A percentile compares a stretch with the other conserved stretches of the same genome.
These are phyloP conservation scores for Dactylis glomerata DNA, from an alignment of 176 grass and related monocot genomes.

Conservation along the genomic window DNA sequence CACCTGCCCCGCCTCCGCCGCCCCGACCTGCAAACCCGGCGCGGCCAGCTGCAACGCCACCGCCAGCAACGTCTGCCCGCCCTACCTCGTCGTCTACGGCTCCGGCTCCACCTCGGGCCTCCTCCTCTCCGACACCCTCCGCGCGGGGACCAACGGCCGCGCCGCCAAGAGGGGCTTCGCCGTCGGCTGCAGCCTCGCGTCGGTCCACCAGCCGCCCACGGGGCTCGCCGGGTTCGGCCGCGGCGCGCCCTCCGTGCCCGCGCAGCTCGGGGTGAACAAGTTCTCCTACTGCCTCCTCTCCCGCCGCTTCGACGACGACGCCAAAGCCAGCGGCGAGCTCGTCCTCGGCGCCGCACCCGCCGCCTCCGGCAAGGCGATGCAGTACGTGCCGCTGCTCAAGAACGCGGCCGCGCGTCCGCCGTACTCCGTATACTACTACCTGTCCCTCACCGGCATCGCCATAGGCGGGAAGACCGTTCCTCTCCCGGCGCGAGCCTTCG, in stretches of 20 bases:
- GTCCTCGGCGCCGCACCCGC: constrained; percentile 36
- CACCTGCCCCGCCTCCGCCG: constrained; percentile 6
- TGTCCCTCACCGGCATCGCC: constrained; percentile 38
- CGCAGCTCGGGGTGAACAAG: constrained; percentile 47
- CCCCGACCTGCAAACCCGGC: neutral
- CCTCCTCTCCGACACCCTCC: constrained; percentile 63
- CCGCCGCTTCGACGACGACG: constrained; percentile 71
- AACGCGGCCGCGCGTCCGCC: constrained; percentile 26
- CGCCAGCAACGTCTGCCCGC: constrained; percentile 42
- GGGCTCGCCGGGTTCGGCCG: constrained; percentile 81
- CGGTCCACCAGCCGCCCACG: constrained; percentile 68
- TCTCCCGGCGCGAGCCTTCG: constrained; percentile 40
- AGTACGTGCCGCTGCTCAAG: constrained; percentile 49
- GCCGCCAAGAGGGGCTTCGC: constrained; percentile 35
- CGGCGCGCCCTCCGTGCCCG: constrained; percentile 54
- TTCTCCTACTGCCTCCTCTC: constrained; percentile 95
- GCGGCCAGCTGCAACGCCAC: constrained; percentile 3
- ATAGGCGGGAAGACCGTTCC: constrained; percentile 56
- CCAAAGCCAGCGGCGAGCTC: constrained; percentile 53
- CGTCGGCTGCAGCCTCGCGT: constrained; percentile 70
- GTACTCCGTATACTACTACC: constrained; percentile 86
- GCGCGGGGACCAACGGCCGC: neutral
- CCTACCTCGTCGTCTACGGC: constrained; percentile 77
- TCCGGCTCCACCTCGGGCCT: constrained; percentile 79
- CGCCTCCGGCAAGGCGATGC: neutral